Percentiles rank a stretch among this genome's conserved stretches.
Conservation (phyloP, 2,329 filamentous ascomycete genomes). For the Orbilia quercus region DNA sequence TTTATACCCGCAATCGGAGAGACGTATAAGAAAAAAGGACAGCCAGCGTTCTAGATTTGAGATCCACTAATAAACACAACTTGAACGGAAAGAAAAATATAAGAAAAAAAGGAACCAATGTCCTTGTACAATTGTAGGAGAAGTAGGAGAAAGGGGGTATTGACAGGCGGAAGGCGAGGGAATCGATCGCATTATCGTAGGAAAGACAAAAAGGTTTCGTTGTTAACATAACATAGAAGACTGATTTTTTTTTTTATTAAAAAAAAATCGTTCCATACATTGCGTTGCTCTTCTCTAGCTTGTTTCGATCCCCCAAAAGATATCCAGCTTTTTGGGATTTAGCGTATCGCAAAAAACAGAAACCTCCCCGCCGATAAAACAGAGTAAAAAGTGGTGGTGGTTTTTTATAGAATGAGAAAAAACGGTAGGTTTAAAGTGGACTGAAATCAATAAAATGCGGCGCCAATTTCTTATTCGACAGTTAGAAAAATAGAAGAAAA, state of each 20-base stretch:
- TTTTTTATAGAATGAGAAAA: neutral
- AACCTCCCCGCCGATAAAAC: constrained; percentile 30
- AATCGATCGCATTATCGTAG: neutral
- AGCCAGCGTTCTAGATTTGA: constrained; percentile 46
- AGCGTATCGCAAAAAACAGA: constrained; percentile 22
- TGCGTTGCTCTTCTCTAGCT: too few relatives aligned
- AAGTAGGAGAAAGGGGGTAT: neutral
- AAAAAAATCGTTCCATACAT: constrained; percentile 30
- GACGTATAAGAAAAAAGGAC: constrained; percentile 31
- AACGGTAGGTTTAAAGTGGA: constrained; percentile 21
- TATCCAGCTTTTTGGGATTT: constrained; percentile 23
- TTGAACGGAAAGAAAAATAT: constrained; percentile 10
- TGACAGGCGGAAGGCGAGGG: neutral
- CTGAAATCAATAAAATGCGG: constrained; percentile 41
- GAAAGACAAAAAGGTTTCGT: neutral
- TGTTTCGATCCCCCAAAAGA: constrained; percentile 6
- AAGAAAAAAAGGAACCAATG: neutral
- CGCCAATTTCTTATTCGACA: constrained; percentile 40
- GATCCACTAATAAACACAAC: constrained; percentile 53
- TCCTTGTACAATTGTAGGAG: too few relatives aligned
- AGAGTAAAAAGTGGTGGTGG: neutral
- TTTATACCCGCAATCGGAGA: constrained; percentile 3
- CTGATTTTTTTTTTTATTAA: neutral
- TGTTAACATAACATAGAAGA: neutral
- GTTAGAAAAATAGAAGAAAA: constrained; percentile 9